phyloP scores from a whole-genome alignment of 257 asterid species.

The Solanum etuberosum region DNA sequence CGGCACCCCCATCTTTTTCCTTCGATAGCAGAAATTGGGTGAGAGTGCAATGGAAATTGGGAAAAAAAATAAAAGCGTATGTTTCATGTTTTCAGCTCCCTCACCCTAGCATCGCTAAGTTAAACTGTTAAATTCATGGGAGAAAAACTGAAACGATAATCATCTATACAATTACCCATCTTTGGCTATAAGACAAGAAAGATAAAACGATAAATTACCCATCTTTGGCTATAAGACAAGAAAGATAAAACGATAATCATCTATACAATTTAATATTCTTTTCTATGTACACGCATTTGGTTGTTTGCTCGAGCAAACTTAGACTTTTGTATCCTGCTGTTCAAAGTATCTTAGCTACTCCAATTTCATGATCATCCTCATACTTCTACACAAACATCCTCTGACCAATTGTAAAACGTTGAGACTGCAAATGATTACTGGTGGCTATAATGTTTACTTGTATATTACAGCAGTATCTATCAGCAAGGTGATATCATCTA shows the following conservation, averaged over 20 bases:
- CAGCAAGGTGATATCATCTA: not conserved
- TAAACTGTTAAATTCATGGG: not conserved
- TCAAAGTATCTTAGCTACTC: not conserved
- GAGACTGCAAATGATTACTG: not conserved
- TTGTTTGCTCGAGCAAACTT: not conserved
- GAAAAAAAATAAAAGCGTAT: not conserved
- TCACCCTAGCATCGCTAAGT: not conserved
- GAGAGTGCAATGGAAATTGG: not conserved
- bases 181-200: not conserved
- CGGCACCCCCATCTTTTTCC: not conserved
- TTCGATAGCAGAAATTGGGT: not conserved
- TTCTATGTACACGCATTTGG: not conserved
- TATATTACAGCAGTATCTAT: not conserved
- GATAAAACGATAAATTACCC: not conserved
- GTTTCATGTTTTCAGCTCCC: not conserved
- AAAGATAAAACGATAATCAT: not conserved
- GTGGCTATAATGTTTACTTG: not conserved
- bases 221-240: not conserved
- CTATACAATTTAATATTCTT: not conserved
- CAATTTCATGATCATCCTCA: not conserved
- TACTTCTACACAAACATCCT: not conserved
- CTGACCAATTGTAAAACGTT: not conserved
- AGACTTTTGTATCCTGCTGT: not conserved
- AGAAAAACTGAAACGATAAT: too few species aligned
- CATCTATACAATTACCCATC: too few species aligned